Conservation (phyloP, 805 yeast species). For the Yarrowia bubula region DNA sequence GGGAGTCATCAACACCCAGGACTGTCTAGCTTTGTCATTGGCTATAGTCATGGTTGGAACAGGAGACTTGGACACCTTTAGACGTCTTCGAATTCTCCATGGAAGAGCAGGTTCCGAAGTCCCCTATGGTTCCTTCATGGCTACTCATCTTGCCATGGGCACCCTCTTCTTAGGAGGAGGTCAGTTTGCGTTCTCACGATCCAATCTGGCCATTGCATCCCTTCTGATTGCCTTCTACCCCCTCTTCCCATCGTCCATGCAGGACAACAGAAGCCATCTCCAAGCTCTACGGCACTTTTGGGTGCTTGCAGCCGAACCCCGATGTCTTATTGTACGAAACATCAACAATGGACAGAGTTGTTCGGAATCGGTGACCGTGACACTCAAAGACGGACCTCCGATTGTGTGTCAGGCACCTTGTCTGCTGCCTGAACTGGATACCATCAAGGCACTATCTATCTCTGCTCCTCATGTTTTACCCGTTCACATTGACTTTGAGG, state of each 20-base stretch:
- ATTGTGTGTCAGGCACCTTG: constrained; percentile 56
- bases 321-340: constrained; percentile 78
- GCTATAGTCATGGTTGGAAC: constrained; percentile 85
- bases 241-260: constrained; percentile 48
- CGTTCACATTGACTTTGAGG: constrained; percentile 52
- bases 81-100: constrained; percentile 69
- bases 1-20: constrained; percentile 56
- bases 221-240: constrained; percentile 79
- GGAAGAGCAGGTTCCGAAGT: constrained; percentile 45
- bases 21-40: constrained; percentile 58
- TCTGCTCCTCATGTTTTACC: constrained; percentile 49
- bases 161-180: constrained; percentile 90
- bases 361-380: constrained; percentile 46
- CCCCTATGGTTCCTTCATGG: constrained; percentile 71
- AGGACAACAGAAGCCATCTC: constrained; percentile 58
- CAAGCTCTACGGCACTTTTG: constrained; percentile 89
- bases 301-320: constrained; percentile 76
- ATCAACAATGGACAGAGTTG: constrained; percentile 58
- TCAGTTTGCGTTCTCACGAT: constrained; percentile 70
- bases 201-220: constrained; percentile 64
- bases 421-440: constrained; percentile 58
- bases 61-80: constrained; percentile 77
- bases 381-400: constrained; percentile 42
- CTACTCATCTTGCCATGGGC: constrained; percentile 79
- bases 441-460: constrained; percentile 45